Conservation (phyloP, 2,329 filamentous ascomycete genomes). For the Curvularia hawaiiensis region DNA sequence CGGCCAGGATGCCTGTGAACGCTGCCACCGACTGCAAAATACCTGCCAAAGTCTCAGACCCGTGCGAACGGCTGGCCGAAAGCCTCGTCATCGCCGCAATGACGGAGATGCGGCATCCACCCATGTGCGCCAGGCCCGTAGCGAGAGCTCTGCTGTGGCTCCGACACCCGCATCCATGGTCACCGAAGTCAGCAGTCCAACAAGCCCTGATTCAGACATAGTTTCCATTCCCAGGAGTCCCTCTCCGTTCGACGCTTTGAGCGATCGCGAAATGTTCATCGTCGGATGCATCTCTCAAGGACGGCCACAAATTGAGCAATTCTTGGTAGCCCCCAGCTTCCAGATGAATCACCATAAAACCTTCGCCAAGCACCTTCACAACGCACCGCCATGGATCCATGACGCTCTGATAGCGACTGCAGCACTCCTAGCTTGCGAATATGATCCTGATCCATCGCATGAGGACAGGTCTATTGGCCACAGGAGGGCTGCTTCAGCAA, state of each 20-base stretch:
- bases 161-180: neutral
- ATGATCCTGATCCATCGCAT: neutral
- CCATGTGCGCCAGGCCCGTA: constrained; percentile 1
- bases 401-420: constrained; percentile 12
- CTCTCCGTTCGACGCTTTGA: neutral
- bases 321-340: constrained; percentile 10
- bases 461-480: constrained; percentile 8
- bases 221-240: constrained; percentile 4
- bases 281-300: constrained; percentile 9
- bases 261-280: constrained; percentile 10
- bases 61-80: constrained; percentile 10
- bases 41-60: constrained; percentile 12
- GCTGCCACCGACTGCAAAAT: constrained; percentile 12
- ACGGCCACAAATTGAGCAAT: constrained; percentile 10
- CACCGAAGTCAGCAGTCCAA: neutral
- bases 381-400: constrained; percentile 2
- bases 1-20: constrained; percentile 12
- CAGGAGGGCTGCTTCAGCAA: constrained; percentile 7
- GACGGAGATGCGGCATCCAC: neutral
- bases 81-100: constrained; percentile 13
- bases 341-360: constrained; percentile 9
- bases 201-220: constrained; percentile 1
- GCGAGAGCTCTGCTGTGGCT: constrained; percentile 1
- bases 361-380: constrained; percentile 10
- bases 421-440: constrained; percentile 9